phyloP scores from a whole-genome alignment of 1,284 basidiomycete species.

The Fomitopsis schrenkii region DNA sequence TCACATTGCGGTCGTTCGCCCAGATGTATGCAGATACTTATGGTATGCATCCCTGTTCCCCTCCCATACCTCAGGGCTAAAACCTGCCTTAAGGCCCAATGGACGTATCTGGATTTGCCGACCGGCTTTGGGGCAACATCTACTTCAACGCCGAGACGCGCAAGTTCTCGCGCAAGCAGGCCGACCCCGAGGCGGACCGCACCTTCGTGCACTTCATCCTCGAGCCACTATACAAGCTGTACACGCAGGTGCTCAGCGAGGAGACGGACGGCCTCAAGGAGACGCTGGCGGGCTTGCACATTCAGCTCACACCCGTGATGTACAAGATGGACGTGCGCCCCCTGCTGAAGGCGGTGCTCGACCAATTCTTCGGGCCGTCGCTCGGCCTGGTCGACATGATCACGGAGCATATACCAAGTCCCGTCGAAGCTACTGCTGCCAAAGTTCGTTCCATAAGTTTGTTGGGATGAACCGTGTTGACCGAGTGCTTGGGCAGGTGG shows the following conservation, averaged over 20 bases:
- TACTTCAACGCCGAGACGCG: slow-evolving; percentile 84
- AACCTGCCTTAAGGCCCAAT: slow-evolving; percentile 42
- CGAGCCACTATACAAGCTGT: slow-evolving; percentile 96
- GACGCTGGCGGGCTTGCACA: slow-evolving; percentile 80
- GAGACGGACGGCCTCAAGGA: slow-evolving; percentile 81
- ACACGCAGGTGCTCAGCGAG: slow-evolving; percentile 91
- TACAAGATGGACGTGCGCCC: slow-evolving; percentile 99
- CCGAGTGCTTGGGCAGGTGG: slow-evolving; percentile 43
- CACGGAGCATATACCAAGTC: slow-evolving; percentile 85
- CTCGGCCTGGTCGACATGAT: slow-evolving; percentile 93
- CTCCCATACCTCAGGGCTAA: neutral
- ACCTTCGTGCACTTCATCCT: slow-evolving; percentile 97
- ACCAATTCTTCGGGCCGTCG: slow-evolving; percentile 93
- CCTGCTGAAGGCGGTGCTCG: slow-evolving; percentile 87
- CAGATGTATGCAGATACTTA: slow-evolving; percentile 95
- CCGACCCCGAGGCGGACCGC: slow-evolving; percentile 78
- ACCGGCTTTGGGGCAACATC: slow-evolving; percentile 97
- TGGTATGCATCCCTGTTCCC: slow-evolving; percentile 38
- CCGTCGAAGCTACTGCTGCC: slow-evolving; percentile 59
- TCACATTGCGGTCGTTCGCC: slow-evolving; percentile 92
- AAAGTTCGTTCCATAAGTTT: slow-evolving; percentile 52
- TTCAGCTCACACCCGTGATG: slow-evolving; percentile 88
- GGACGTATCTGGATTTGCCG: slow-evolving; percentile 69
- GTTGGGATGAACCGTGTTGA: too few species aligned
- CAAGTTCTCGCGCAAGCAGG: slow-evolving; percentile 86